Conservation (phyloP, 78 protist genomes). For the Cyanophora paradoxa region DNA sequence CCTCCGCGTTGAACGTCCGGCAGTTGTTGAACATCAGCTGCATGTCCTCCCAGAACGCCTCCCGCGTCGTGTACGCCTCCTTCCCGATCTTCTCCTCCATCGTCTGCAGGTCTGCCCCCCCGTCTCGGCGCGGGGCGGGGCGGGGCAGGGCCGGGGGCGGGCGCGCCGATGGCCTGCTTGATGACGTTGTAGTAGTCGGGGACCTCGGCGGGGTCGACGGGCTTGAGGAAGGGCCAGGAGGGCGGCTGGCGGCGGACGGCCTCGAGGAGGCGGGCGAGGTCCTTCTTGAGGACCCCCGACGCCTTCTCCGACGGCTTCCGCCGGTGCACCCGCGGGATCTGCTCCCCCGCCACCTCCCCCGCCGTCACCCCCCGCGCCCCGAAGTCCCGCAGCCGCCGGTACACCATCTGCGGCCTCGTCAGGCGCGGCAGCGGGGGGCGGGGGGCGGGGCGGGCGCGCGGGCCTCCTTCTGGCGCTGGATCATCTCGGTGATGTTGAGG, state of each 20-base stretch:
- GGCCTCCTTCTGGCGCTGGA: neutral
- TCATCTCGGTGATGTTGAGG: neutral
- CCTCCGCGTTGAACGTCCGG: slow-evolving; percentile 15
- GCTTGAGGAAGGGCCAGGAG: slow-evolving; percentile 32
- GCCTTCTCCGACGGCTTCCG: too few species aligned
- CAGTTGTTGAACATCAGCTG: slow-evolving; percentile 27
- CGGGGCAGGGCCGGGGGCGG: neutral
- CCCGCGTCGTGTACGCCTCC: slow-evolving; percentile 4
- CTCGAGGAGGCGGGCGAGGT: too few species aligned
- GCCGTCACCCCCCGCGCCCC: too few species aligned
- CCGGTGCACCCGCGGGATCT: too few species aligned
- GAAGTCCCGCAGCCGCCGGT: too few species aligned
- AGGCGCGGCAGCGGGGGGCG: too few species aligned
- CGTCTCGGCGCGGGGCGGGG: neutral
- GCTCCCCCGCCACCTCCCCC: too few species aligned
- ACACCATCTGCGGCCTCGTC: too few species aligned
- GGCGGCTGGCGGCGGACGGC: too few species aligned
- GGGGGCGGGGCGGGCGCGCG: neutral
- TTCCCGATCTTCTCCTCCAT: too few species aligned
- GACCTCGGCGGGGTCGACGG: slow-evolving; percentile 11
- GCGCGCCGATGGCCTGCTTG: slow-evolving; percentile 37
- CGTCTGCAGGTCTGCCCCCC: neutral
- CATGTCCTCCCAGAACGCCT: slow-evolving; percentile 20
- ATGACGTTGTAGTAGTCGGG: slow-evolving; percentile 41
- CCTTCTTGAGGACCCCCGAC: too few species aligned